phyloP scores from a whole-genome alignment of 208 protist genomes.

The Trypanosoma theileri region DNA sequence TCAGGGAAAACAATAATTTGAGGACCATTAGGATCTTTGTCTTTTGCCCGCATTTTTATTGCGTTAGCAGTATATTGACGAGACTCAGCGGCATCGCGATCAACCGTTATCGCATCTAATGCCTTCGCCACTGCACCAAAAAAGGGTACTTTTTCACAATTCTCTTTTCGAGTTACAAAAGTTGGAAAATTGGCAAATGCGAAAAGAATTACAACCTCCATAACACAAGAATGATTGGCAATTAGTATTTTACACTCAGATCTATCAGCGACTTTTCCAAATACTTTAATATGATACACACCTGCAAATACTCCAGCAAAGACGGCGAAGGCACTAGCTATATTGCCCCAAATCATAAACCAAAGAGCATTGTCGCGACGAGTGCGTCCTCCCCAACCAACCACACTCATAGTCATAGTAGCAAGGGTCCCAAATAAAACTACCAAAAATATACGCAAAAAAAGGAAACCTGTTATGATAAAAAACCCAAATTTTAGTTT shows the following conservation, averaged over 20 bases:
- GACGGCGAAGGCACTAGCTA: constrained; percentile 33
- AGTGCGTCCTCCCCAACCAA: constrained; percentile 27
- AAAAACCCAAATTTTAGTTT: constrained; percentile 70
- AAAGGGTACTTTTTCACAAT: constrained; percentile 50
- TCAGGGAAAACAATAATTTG: constrained; percentile 91
- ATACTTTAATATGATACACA: constrained; percentile 59
- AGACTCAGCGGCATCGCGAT: constrained; percentile 62
- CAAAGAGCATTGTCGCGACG: constrained; percentile 44
- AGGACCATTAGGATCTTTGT: constrained; percentile 34
- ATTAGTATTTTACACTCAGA: constrained; percentile 73
- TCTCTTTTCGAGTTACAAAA: constrained; percentile 83
- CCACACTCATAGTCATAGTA: constrained; percentile 39
- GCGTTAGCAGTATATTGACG: constrained; percentile 45
- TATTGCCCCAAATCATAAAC: constrained; percentile 45
- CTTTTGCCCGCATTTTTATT: constrained; percentile 59
- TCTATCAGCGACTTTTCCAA: constrained; percentile 50
- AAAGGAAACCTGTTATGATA: constrained; percentile 53
- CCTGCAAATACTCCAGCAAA: constrained; percentile 46
- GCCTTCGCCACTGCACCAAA: constrained; percentile 49
- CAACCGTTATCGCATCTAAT: constrained; percentile 71
- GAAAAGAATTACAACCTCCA: constrained; percentile 74
- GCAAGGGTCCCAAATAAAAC: constrained; percentile 37
- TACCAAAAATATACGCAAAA: constrained; percentile 52
- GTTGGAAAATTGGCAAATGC: constrained; percentile 59
- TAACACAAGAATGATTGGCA: constrained; percentile 78